phyloP scores from a whole-genome alignment of 2,329 filamentous ascomycete genomes.

The Sordariomycetes sp. region DNA sequence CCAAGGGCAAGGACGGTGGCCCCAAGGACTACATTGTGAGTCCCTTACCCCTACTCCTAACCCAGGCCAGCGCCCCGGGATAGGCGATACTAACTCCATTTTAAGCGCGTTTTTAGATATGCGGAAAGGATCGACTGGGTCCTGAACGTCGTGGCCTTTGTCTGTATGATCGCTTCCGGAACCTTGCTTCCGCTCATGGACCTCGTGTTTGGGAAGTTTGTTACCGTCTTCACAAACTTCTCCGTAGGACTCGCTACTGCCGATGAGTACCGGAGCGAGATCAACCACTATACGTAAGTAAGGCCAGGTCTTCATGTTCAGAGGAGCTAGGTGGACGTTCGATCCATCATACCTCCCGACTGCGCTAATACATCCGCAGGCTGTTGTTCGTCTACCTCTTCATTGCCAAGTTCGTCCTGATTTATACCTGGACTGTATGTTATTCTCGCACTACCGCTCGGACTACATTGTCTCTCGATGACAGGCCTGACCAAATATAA shows the following conservation, averaged over 20 bases:
- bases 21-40: neutral
- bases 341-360: neutral
- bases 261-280: constrained; percentile 34
- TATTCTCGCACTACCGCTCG: neutral
- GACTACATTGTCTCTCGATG: neutral
- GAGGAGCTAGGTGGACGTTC: neutral
- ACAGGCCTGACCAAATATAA: neutral
- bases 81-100: neutral
- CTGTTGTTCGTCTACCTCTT: constrained; percentile 50
- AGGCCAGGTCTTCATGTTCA: neutral
- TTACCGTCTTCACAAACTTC: constrained; percentile 45
- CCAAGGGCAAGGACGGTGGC: neutral
- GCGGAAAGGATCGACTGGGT: constrained; percentile 25
- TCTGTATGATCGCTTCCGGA: constrained; percentile 25
- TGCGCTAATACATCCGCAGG: constrained; percentile 15
- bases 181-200: constrained; percentile 43
- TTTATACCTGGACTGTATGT: neutral
- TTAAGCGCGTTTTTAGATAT: constrained; percentile 25
- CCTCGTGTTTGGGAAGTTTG: constrained; percentile 42
- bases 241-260: constrained; percentile 30
- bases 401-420: constrained; percentile 33
- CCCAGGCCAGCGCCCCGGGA: too few relatives aligned
- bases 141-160: constrained; percentile 21
- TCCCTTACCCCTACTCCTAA: neutral
- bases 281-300: constrained; percentile 32